phyloP scores from a whole-genome alignment of 768 basidiomycete species.

The Tulasnella sp. region DNA sequence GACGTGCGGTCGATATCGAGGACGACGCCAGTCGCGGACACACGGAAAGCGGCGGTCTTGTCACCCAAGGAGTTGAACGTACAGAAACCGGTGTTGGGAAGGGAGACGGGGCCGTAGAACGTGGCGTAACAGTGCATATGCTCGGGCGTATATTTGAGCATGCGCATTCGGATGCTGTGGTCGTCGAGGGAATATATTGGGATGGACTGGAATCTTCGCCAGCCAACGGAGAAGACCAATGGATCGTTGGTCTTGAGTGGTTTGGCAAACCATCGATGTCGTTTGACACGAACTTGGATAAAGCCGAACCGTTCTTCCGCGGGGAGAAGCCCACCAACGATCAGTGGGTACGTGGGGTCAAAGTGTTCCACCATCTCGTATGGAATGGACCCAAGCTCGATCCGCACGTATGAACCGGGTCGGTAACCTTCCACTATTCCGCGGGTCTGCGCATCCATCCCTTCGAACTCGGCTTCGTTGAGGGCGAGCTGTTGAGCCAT shows the following conservation, averaged over 20 bases:
- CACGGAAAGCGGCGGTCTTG: slow-evolving; percentile 64
- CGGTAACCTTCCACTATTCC: slow-evolving; percentile 80
- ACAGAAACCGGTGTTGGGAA: slow-evolving; percentile 95
- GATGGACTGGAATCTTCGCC: slow-evolving; percentile 90
- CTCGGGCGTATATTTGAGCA: slow-evolving; percentile 99
- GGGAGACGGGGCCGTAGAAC: slow-evolving; percentile 84
- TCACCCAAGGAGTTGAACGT: slow-evolving; percentile 76
- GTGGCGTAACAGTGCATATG: slow-evolving; percentile 99
- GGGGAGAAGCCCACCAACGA: slow-evolving; percentile 81
- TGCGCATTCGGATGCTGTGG: slow-evolving; percentile 94
- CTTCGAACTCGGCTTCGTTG: slow-evolving; percentile 76
- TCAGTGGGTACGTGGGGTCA: slow-evolving; percentile 78
- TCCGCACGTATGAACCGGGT: slow-evolving; percentile 84
- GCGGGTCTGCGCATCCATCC: slow-evolving; percentile 61
- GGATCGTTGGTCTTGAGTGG: slow-evolving; percentile 97
- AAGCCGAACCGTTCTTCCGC: slow-evolving; percentile 89
- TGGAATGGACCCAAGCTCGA: slow-evolving; percentile 75
- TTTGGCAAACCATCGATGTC: slow-evolving; percentile 84
- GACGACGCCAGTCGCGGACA: slow-evolving; percentile 89
- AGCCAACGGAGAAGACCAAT: slow-evolving; percentile 90
- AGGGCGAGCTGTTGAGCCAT: slow-evolving; percentile 72
- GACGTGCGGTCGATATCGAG: slow-evolving; percentile 84
- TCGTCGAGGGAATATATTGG: slow-evolving; percentile 97
- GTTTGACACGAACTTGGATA: slow-evolving; percentile 89
- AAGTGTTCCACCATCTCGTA: slow-evolving; percentile 90